Evolutionary conservation across 1,284 basidiomycete species (phyloP).

Genomic region (Apiotrichum gamsii): DNA sequence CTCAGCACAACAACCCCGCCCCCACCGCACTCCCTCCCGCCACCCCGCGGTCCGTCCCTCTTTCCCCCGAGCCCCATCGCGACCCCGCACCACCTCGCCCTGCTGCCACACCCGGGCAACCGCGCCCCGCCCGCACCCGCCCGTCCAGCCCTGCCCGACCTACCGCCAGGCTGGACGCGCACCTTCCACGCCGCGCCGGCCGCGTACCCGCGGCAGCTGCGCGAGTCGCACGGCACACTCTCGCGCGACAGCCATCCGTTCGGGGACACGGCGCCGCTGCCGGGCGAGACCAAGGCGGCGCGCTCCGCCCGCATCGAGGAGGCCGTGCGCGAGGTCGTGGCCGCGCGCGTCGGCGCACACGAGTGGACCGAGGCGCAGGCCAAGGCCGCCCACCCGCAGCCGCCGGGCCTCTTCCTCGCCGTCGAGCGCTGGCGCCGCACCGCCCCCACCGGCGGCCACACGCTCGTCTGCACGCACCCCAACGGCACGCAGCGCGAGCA

Average conservation of each 20-base stretch:
- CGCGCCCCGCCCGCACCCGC: too few species aligned
- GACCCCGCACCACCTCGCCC: too few species aligned
- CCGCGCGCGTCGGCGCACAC: not conserved
- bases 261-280: conserved; percentile 1
- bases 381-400: not conserved
- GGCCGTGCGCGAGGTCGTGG: not conserved
- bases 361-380: conserved; percentile 9
- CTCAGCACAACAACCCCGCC: too few species aligned
- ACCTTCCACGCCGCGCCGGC: too few species aligned
- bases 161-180: too few species aligned
- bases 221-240: too few species aligned
- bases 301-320: conserved; percentile 17
- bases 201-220: too few species aligned
- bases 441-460: conserved; percentile 4
- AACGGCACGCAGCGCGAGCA: conserved; percentile 17
- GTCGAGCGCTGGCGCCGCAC: conserved; percentile 14
- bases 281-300: conserved; percentile 20
- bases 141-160: too few species aligned
- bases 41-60: too few species aligned
- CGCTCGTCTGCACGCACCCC: conserved; percentile 12
- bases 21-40: too few species aligned
- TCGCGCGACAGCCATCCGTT: conserved; percentile 8
- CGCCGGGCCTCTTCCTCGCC: conserved; percentile 8
- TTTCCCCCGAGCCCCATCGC: too few species aligned
- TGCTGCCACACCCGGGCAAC: too few species aligned